Conservation (phyloP, 192 early-diverging fungal species). For the Pilobolus umbonatus region DNA sequence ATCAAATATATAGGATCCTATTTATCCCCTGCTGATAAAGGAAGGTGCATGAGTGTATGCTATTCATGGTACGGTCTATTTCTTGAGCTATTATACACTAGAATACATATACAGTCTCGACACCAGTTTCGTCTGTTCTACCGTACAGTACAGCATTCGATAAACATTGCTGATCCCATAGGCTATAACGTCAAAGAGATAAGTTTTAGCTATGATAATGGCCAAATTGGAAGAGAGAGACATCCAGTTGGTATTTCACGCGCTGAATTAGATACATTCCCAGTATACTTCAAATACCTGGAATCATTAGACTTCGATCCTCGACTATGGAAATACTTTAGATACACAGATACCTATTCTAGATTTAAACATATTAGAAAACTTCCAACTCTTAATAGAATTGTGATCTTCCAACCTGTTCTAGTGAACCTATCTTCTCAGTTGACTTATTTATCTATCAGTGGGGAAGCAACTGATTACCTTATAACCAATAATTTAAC, state of each 20-base stretch:
- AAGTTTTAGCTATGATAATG: not conserved
- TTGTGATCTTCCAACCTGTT: not conserved
- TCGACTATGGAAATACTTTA: slow-evolving; percentile 7
- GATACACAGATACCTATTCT: not conserved
- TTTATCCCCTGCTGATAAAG: slow-evolving; percentile 1
- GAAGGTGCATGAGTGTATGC: slow-evolving; percentile 1
- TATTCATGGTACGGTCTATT: slow-evolving; percentile 8
- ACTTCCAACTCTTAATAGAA: not conserved
- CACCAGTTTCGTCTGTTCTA: slow-evolving; percentile 5
- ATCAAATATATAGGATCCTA: slow-evolving; percentile 8
- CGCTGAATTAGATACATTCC: slow-evolving; percentile 10
- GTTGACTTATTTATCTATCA: not conserved
- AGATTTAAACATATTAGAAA: not conserved
- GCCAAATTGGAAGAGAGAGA: not conserved
- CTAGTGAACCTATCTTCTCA: not conserved
- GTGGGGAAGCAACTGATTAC: not conserved
- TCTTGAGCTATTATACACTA: slow-evolving; percentile 1
- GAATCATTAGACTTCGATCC: slow-evolving; percentile 1
- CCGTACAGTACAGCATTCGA: not conserved
- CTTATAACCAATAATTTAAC: not conserved
- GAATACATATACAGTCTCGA: not conserved
- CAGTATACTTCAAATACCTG: not conserved
- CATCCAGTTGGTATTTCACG: not conserved
- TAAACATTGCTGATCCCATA: not conserved
- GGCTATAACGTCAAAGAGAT: slow-evolving; percentile 4